These are phyloP conservation scores for Leucaena leucocephala DNA, from an alignment of 306 rosid species.

Conservation along the genomic window DNA sequence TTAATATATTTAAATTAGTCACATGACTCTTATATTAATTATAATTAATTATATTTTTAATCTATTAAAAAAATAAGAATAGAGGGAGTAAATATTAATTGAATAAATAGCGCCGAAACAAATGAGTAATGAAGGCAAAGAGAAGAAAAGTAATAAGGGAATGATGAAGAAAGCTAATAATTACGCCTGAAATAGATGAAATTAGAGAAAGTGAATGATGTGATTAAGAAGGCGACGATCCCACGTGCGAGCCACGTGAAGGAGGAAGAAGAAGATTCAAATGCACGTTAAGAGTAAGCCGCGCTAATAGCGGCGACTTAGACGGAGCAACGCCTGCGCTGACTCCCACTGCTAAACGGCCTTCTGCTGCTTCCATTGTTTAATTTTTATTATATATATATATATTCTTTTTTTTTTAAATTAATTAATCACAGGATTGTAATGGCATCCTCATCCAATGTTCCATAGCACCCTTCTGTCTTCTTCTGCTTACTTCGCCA, in stretches of 20 bases:
- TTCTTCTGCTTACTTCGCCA: not conserved
- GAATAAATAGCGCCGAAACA: not conserved
- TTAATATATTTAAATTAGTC: too few species aligned
- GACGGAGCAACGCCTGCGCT: not conserved
- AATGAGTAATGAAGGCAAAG: not conserved
- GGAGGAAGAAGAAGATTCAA: slow-evolving; percentile 3
- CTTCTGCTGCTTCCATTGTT: not conserved
- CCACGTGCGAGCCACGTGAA: slow-evolving; percentile 15
- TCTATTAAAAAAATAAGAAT: too few species aligned
- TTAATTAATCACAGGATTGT: not conserved
- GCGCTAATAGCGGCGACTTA: slow-evolving; percentile 53
- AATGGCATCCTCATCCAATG: not conserved
- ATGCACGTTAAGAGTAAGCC: not conserved
- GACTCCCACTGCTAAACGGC: not conserved
- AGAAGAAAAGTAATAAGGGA: not conserved
- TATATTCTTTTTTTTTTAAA: too few species aligned
- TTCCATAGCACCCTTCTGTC: not conserved
- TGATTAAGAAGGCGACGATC: not conserved
- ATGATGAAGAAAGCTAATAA: not conserved
- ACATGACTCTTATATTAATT: too few species aligned
- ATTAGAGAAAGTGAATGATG: not conserved
- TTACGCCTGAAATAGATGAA: not conserved
- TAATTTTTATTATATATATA: too few species aligned
- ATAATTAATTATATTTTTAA: too few species aligned
- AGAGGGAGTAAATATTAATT: too few species aligned